A percentile compares a stretch with the other conserved stretches of the same genome.
These are phyloP conservation scores for Codiaeum variegatum DNA, from an alignment of 441 rosid species.

Conservation along the genomic window DNA sequence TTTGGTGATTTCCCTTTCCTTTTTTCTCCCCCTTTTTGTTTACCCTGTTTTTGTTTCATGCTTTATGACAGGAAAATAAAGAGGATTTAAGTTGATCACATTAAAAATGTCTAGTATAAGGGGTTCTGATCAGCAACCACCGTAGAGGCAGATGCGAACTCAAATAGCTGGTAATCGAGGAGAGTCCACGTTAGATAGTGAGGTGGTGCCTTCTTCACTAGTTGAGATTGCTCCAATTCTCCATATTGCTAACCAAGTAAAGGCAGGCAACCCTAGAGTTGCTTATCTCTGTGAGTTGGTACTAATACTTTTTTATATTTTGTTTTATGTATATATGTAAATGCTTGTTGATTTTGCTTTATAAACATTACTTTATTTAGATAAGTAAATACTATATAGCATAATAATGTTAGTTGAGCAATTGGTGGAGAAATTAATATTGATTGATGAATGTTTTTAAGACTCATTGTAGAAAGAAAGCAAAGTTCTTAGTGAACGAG, in stretches of 20 bases:
- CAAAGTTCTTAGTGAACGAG: not conserved
- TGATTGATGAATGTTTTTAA: not conserved
- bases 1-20: not conserved
- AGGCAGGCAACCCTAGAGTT: slow-evolving; percentile 82
- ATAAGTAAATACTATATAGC: not conserved
- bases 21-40: not conserved
- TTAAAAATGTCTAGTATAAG: slow-evolving; percentile 29
- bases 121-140: slow-evolving; percentile 22
- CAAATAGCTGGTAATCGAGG: slow-evolving; percentile 94
- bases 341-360: not conserved
- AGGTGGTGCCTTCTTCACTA: slow-evolving; percentile 93
- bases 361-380: not conserved
- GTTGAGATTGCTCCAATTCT: slow-evolving; percentile 96
- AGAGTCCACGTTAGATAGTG: slow-evolving; percentile 84
- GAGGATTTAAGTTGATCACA: slow-evolving; percentile 8
- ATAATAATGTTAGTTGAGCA: not conserved
- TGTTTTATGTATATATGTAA: not conserved
- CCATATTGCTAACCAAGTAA: slow-evolving; percentile 98
- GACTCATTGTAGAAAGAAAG: not conserved
- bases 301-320: not conserved
- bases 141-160: slow-evolving; percentile 58
- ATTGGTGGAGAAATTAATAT: not conserved
- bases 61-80: slow-evolving; percentile 18
- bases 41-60: slow-evolving; percentile 10
- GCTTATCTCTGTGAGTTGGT: slow-evolving; percentile 88